These are phyloP conservation scores for Populus hybrid DNA, from an alignment of 441 rosid species.

Conservation along the genomic window DNA sequence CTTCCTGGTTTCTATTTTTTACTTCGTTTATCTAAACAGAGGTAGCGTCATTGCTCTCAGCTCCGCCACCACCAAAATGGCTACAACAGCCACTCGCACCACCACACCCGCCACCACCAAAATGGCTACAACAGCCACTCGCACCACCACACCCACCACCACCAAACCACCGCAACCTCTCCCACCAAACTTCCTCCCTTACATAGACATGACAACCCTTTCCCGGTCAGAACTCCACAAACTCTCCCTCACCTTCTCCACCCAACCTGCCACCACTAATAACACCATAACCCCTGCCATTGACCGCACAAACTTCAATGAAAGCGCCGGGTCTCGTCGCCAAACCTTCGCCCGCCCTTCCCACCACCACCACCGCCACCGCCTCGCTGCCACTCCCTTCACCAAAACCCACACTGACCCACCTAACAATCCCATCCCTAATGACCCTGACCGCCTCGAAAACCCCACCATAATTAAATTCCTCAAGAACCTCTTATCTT, in stretches of 20 bases:
- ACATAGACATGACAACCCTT: conserved; percentile 49
- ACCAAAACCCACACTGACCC: conserved; percentile 25
- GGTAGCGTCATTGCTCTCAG: not conserved
- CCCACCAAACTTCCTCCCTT: conserved; percentile 22
- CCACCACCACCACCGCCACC: conserved; percentile 54
- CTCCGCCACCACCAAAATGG: conserved; percentile 21
- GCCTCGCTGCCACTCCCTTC: conserved; percentile 48
- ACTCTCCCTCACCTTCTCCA: conserved; percentile 46
- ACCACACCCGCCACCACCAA: conserved; percentile 14
- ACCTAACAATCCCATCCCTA: conserved; percentile 15
- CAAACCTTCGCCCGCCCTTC: conserved; percentile 65
- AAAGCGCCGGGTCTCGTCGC: conserved; percentile 69
- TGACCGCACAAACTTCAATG: conserved; percentile 63
- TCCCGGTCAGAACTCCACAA: conserved; percentile 60
- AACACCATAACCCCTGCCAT: conserved; percentile 37
- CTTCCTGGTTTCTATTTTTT: too few relatives aligned
- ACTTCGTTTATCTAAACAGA: too few relatives aligned
- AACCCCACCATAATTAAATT: conserved; percentile 41
- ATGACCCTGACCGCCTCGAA: conserved; percentile 43
- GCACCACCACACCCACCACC: conserved; percentile 18
- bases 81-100: conserved; percentile 21
- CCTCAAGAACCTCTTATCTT: conserved; percentile 45
- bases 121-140: conserved; percentile 26
- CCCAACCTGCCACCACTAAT: conserved; percentile 29
- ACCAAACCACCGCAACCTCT: conserved; percentile 14